These are phyloP conservation scores for Dryas integrifolia DNA, from an alignment of 331 rosid genomes.

Conservation along the genomic window DNA sequence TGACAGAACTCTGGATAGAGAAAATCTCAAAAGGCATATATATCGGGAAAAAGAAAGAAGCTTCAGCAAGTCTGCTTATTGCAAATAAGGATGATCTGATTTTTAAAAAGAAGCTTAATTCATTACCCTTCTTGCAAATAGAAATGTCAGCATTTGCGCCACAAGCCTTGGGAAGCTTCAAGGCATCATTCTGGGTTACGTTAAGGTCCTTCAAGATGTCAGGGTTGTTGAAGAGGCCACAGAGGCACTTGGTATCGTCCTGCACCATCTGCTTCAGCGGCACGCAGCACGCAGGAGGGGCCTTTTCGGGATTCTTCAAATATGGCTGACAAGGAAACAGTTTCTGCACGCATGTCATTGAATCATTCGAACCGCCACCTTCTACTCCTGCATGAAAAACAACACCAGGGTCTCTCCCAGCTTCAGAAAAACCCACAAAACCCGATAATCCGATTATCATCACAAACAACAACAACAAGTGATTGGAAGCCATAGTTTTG, in stretches of 20 bases:
- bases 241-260: conserved; percentile 33
- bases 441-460: conserved; percentile 3
- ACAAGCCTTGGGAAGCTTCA: conserved; percentile 54
- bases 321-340: conserved; percentile 46
- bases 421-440: conserved; percentile 18
- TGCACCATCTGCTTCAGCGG: conserved; percentile 36
- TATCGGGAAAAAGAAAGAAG: no score
- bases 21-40: no score
- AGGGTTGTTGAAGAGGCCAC: conserved; percentile 30
- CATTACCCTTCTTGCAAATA: conserved; percentile 34
- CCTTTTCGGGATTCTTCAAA: conserved; percentile 25
- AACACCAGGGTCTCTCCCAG: not conserved
- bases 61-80: no score
- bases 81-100: no score
- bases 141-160: conserved; percentile 29
- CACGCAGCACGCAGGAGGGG: conserved; percentile 35
- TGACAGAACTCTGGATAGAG: no score
- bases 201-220: conserved; percentile 14
- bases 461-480: conserved; percentile 20
- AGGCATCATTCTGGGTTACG: conserved; percentile 29
- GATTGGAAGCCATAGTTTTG: conserved; percentile 28
- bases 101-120: not conserved
- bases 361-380: not conserved
- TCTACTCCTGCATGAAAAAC: not conserved
- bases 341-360: conserved; percentile 43